These are phyloP conservation scores for Phytopythium oedochilum DNA, from an alignment of 352 stramenopile species.

Conservation along the genomic window DNA sequence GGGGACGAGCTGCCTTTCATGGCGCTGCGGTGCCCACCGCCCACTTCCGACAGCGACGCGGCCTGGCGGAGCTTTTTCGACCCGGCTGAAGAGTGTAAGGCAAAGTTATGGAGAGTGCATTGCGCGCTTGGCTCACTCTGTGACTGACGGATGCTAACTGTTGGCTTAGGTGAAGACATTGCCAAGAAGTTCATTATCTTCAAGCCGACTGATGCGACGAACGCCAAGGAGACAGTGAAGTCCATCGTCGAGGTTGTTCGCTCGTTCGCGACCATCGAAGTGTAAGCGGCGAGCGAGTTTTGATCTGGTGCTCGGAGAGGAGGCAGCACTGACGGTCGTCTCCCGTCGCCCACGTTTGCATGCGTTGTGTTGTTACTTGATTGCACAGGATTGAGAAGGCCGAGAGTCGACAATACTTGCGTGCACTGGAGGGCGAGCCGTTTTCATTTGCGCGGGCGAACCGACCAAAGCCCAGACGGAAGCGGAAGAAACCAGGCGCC, in stretches of 20 bases:
- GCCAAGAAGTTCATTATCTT: constrained; percentile 5
- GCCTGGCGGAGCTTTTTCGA: constrained; percentile 2
- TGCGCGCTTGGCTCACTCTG: too few species aligned
- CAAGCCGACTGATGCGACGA: neutral
- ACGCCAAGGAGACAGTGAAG: neutral
- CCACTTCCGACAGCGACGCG: neutral
- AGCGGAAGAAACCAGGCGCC: constrained; percentile 1
- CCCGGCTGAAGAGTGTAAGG: constrained; percentile 1
- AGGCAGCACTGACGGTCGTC: neutral
- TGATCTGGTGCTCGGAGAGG: too few species aligned
- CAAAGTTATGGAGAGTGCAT: too few species aligned
- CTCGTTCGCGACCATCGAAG: neutral
- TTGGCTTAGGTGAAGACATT: constrained; percentile 1
- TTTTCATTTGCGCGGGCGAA: constrained; percentile 2
- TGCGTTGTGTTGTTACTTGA: neutral
- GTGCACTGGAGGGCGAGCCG: constrained; percentile 1
- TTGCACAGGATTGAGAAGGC: neutral
- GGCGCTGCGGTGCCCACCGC: neutral
- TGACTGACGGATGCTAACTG: too few species aligned
- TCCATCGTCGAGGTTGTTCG: constrained; percentile 1
- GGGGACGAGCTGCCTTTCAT: constrained; percentile 1
- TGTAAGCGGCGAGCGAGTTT: neutral
- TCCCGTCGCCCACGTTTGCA: too few species aligned
- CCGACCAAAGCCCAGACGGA: neutral
- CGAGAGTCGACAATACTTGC: constrained; percentile 1